These are phyloP conservation scores for Aegilops tauschii DNA, from an alignment of 176 grass and related monocot species.

Conservation along the genomic window DNA sequence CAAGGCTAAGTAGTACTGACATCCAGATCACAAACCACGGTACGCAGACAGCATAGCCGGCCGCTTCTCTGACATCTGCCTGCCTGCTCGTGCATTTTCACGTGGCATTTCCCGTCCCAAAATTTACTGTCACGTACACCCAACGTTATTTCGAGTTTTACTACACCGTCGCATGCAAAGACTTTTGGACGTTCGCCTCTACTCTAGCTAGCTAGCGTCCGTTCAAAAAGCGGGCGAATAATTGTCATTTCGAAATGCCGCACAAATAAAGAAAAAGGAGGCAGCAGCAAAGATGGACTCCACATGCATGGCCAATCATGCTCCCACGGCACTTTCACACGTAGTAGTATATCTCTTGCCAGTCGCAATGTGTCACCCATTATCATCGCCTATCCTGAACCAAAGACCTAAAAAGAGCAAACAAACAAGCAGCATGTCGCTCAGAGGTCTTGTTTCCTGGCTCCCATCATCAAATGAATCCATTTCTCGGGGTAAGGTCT, in stretches of 20 bases:
- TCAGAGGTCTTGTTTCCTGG: slow-evolving; percentile 15
- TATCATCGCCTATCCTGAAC: neutral
- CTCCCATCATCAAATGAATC: neutral
- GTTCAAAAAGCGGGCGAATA: neutral
- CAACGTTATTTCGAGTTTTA: neutral
- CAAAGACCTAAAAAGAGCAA: slow-evolving; percentile 41
- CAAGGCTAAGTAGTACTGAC: too few species aligned
- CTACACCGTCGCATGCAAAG: neutral
- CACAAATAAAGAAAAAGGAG: neutral
- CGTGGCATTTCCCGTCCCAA: neutral
- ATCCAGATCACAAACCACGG: too few species aligned
- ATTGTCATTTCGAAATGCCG: neutral
- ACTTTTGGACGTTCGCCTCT: too few species aligned
- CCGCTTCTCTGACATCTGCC: too few species aligned
- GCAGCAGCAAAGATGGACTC: slow-evolving; percentile 1
- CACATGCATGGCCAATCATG: slow-evolving; percentile 34
- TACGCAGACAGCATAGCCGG: too few species aligned
- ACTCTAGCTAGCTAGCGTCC: neutral
- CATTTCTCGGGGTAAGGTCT: neutral
- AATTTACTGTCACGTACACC: neutral
- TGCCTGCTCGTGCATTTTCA: too few species aligned
- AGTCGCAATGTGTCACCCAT: neutral
- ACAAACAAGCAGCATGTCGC: slow-evolving; percentile 29
- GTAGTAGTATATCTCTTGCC: neutral
- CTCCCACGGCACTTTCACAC: slow-evolving; percentile 7